Base-by-base conservation (phyloP, 1,139 yeast genomes). In the Kodamaea derodonti region DNA sequence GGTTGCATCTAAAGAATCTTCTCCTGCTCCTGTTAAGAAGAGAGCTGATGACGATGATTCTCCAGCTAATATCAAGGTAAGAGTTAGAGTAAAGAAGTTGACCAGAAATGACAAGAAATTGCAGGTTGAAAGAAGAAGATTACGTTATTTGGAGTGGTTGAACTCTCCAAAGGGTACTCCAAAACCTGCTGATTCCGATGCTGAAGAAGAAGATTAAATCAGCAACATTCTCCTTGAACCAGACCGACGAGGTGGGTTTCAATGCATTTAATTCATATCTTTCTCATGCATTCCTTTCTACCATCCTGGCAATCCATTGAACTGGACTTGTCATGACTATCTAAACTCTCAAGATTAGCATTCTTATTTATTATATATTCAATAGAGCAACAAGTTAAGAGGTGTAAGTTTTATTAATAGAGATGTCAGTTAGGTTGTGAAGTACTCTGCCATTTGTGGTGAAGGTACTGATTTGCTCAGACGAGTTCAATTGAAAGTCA, bases 121-220 rank as follows among this genome's bases (percentile, higher is more conserved):
- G 30, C 90, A 90, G 61, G 95, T 84, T 30, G 95, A 85, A 60
- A 82, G 97, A 69, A 84, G 97, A 69, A 83, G 98, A 65, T 69
- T 87, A 60, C 80, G 97, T 65, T 84, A 92, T 62, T 70, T 92
- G 42, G 96, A 86, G 52, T 92, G 98, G 98, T 75, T 92, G 56
- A 83, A 81, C 49, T 80, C 95, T 49, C 96, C 97, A 45, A 92
- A 92, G 78, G 98, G 98, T 27, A 92, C 97, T 20, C 97, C 97
- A 46, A 84, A 84, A 57, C 95, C 96, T 9, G 80, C 72, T 17
- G 95, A 92, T 55, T 83, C 97, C 31, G 97, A 92, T 55, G 96
- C 86, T 47, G 97, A 90, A 60, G 92, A 79, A 30, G 83, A 79
- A 27, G 28, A 25, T 35, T 49, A 51, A 35, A 35, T n/a, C n/a